Base-by-base conservation (phyloP, 352 stramenopile species). In the Peronosclerospora sorghi region DNA sequence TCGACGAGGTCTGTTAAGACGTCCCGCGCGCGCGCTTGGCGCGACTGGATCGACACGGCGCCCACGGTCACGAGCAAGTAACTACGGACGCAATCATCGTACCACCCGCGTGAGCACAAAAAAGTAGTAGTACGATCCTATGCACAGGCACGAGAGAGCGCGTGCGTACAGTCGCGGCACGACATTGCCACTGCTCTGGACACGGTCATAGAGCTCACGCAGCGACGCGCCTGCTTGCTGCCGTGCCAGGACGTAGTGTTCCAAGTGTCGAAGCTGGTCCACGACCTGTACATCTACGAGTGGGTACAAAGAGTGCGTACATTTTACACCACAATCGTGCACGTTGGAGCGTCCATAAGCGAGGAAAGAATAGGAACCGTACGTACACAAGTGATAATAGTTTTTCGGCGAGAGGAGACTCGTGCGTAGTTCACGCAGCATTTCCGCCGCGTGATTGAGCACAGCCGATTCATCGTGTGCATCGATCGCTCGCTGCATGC, bases 361-460 rank as follows among this genome's bases (percentile, higher is more conserved):
- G 15, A 34, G 9, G 15, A 34, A 5, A 15, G 15, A 15, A 30
- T 30, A 30, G 26, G 26, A 30, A 30, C 26, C 7, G 12, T 23
- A 51, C 17, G n/a, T 95, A 89, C 97, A 98, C 26, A 99, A 76
- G 62, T 99, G 92, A 67, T 99, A 99, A 72, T 99, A 99, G 58
- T 98, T 97, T 59, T 97, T 97, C 15, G 96, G 96, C 18, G 86
- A 96, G n/a, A 99, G 65, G 26, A 86, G 57, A 38, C 68, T 83
- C 41, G 78, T 92, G 45, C 80, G 77, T 51, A 96, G 57, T 58
- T 96, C 83, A 17, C 73, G 66, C 37, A 96, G 65, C 53, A 95
- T 61, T 23, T 92, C 71, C 10, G 70, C 73, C 8, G 82, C 80
- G 53, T 89, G 66, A 32, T 90, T 85, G 17, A 96, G 71, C 41